A percentile compares a stretch with the other conserved stretches of the same genome.
Conservation (phyloP, 2,329 filamentous ascomycete species). For the Metarhizium anisopliae region DNA sequence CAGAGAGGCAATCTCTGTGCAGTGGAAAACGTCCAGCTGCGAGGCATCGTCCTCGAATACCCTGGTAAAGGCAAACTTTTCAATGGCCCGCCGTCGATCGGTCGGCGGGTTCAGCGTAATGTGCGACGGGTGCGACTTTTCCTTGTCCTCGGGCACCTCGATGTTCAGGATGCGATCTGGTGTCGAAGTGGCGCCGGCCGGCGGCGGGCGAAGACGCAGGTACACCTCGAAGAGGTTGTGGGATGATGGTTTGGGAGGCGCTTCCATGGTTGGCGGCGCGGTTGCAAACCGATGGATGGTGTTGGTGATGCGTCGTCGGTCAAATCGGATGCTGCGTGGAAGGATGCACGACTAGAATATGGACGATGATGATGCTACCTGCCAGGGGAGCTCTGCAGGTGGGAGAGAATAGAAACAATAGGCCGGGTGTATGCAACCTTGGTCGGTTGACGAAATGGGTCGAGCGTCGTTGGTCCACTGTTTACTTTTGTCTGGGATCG, state of each 20-base stretch:
- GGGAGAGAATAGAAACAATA: not conserved
- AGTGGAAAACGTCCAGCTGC: conserved; percentile 81
- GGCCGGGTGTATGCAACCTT: not conserved
- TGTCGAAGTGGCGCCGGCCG: conserved; percentile 28
- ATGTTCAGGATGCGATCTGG: conserved; percentile 69
- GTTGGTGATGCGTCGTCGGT: not conserved
- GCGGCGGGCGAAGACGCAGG: conserved; percentile 69
- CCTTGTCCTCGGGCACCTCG: conserved; percentile 43
- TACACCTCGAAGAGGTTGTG: conserved; percentile 81
- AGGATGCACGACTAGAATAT: not conserved
- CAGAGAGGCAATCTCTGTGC: conserved; percentile 64
- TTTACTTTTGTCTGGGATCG: not conserved
- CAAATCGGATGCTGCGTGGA: not conserved
- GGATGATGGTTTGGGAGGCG: conserved; percentile 15
- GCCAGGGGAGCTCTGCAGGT: not conserved
- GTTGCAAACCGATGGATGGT: not conserved
- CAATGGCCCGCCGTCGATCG: conserved; percentile 79
- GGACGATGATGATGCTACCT: not conserved
- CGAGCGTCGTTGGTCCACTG: not conserved
- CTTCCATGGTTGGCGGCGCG: conserved; percentile 25
- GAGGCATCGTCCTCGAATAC: conserved; percentile 83
- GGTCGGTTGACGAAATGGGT: not conserved
- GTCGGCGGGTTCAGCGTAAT: conserved; percentile 73
- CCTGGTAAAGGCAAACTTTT: conserved; percentile 88
- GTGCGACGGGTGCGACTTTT: conserved; percentile 45